A percentile compares a stretch with the other conserved stretches of the same genome.
Conservation (phyloP, 228 moss, liverwort and hornwort species). For the Sphagnum fallax region DNA sequence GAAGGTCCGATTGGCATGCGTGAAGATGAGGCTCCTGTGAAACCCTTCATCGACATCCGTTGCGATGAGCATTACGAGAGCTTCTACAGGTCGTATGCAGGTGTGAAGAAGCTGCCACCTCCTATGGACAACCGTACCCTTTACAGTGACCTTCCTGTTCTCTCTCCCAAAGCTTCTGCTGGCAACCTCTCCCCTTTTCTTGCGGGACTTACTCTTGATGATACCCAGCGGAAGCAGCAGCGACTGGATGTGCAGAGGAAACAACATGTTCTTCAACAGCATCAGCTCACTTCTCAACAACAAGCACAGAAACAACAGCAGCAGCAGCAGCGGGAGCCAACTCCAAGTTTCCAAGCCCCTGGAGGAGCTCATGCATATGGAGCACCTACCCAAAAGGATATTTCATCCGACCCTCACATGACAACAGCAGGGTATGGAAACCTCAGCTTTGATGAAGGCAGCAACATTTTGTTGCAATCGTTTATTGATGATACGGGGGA, state of each 20-base stretch:
- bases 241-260: constrained; percentile 38
- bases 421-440: constrained; percentile 67
- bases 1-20: constrained; percentile 49
- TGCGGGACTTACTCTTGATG: constrained; percentile 72
- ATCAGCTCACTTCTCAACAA: not conserved
- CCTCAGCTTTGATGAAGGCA: constrained; percentile 68
- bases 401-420: constrained; percentile 57
- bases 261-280: constrained; percentile 33
- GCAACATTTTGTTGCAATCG: constrained; percentile 35
- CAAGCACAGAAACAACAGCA: constrained; percentile 2
- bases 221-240: constrained; percentile 51
- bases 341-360: constrained; percentile 20
- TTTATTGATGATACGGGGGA: constrained; percentile 29
- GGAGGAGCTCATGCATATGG: constrained; percentile 21
- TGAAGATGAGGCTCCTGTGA: constrained; percentile 66
- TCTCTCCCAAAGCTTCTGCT: constrained; percentile 67
- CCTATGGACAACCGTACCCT: constrained; percentile 93
- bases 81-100: constrained; percentile 87
- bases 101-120: constrained; percentile 82
- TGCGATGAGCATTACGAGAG: constrained; percentile 97
- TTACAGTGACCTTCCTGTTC: constrained; percentile 70
- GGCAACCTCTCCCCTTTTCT: constrained; percentile 66
- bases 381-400: constrained; percentile 38
- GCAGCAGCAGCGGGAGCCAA: constrained; percentile 31
- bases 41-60: constrained; percentile 92